Evolutionary conservation across 208 protist genomes (phyloP).

Genomic region (Acanthamoeba castellanii): DNA sequence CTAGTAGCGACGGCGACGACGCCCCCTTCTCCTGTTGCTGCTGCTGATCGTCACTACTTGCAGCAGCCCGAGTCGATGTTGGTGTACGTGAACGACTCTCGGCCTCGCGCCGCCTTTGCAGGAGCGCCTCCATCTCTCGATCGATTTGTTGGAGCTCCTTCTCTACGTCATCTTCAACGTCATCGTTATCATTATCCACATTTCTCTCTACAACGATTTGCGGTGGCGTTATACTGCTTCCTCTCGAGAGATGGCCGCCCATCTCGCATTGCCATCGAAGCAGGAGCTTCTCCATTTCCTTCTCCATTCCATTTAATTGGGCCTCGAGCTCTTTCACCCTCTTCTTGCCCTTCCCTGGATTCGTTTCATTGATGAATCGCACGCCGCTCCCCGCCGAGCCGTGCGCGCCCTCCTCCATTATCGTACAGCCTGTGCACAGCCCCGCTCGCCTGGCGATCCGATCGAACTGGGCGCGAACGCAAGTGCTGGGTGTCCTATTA

Average conservation of each 20-base stretch:
- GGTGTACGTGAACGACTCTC: neutral
- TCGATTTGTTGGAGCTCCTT: constrained; percentile 15
- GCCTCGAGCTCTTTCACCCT: neutral
- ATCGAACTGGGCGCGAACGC: too few species aligned
- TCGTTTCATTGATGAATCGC: too few species aligned
- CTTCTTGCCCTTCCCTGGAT: neutral
- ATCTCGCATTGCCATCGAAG: constrained; percentile 1
- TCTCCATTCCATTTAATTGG: constrained; percentile 10
- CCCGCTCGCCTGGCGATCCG: too few species aligned
- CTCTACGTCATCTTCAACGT: neutral
- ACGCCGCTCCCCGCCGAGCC: too few species aligned
- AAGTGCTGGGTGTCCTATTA: too few species aligned
- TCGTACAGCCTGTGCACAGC: too few species aligned
- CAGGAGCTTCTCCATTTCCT: neutral
- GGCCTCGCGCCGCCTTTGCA: neutral
- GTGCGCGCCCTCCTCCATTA: too few species aligned
- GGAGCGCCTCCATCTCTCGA: constrained; percentile 3
- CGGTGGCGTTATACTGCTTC: neutral
- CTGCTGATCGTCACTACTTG: neutral
- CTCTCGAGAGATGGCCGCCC: neutral
- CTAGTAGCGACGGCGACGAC: neutral
- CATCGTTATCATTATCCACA: neutral
- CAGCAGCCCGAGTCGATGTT: neutral
- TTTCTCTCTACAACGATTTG: neutral
- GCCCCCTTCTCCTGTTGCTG: neutral